Evolutionary conservation across 2,329 filamentous ascomycete genomes (phyloP), one percentile per base, ranked within the genome.

Genomic region (Pseudopyrenochaeta lycopersici): DNA sequence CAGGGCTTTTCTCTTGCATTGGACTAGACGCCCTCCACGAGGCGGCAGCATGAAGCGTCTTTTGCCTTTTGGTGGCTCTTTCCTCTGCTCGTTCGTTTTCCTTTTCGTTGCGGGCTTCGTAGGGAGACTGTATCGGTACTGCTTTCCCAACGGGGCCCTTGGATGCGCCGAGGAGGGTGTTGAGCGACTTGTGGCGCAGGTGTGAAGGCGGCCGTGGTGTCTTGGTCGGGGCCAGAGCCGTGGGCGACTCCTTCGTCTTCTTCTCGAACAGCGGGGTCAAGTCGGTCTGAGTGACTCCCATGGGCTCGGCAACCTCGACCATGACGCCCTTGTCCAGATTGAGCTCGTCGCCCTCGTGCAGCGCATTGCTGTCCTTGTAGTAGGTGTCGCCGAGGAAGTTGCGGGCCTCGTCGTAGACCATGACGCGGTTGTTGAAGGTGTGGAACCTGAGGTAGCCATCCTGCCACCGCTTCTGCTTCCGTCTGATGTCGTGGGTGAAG

Each of bases 391-490:
- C 93, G 23, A 97, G 84, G 61, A 89, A 91, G 71, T 93, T 91
- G 0, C 90, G 87, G 2, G 85, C 81, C 41, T 91, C 87, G 73
- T 97, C 92, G 66, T 95, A 94, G 6, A 96, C 90, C 91, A 97
- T 96, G 54, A 95, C 81, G 4, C 91, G 87, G 70, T 88, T 91
- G 78, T 97, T 97, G 84, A 96, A 97, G 0, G 90, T 89, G 71
- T 97, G 93, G 61, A 89, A 96, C 60, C 89, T 90, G 56, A 97
- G 84, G 46, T 87, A 87, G 31, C 94, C 93, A 88, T 97, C 93
- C 68, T 96, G 91, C 93, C 93, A 97, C 56, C 91, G 83, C 74
- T 97, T 97, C 64, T 91, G 88, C 78, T 97, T 97, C 50, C 91
- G 87, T 46, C 88, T 87, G 36, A 96, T 75, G 71, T 97, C 93